These are phyloP conservation scores for Maudiozyma bulderi DNA, from an alignment of 805 yeast genomes.

Conservation along the genomic window DNA sequence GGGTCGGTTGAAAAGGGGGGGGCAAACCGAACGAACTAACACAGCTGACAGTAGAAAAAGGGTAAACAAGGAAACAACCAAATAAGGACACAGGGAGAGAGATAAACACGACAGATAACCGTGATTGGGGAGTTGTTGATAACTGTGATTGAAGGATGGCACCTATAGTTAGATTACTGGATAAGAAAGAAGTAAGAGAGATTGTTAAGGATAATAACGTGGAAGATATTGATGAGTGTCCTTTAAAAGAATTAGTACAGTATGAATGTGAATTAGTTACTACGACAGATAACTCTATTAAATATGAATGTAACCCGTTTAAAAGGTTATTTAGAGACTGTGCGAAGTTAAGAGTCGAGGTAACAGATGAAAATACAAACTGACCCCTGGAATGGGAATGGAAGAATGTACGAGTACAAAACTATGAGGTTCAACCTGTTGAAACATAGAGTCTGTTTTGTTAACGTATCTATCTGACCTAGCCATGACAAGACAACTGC, in stretches of 20 bases:
- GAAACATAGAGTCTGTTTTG: too few relatives aligned
- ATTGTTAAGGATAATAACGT: not conserved
- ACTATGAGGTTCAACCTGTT: too few relatives aligned
- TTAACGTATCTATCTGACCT: not conserved
- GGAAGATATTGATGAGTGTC: conserved; percentile 14
- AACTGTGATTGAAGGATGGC: conserved; percentile 3
- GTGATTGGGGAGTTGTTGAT: not conserved
- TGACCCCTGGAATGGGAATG: not conserved
- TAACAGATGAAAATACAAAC: conserved; percentile 7
- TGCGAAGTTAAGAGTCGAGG: not conserved
- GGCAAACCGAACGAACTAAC: too few relatives aligned
- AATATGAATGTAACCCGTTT: conserved; percentile 39
- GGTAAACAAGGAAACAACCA: too few relatives aligned
- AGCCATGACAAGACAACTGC: not conserved
- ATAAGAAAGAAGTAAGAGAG: conserved; percentile 14
- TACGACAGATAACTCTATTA: conserved; percentile 26
- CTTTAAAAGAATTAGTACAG: conserved; percentile 36
- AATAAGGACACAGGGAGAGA: too few relatives aligned
- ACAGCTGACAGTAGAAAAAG: too few relatives aligned
- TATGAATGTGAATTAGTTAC: conserved; percentile 35
- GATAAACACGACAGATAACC: not conserved
- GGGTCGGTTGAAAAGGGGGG: too few relatives aligned
- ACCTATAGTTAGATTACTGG: conserved; percentile 20
- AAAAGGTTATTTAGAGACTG: conserved; percentile 39
- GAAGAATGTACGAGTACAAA: too few relatives aligned